Conservation (phyloP, 805 yeast genomes). For the Wickerhamiella bombiphila region DNA sequence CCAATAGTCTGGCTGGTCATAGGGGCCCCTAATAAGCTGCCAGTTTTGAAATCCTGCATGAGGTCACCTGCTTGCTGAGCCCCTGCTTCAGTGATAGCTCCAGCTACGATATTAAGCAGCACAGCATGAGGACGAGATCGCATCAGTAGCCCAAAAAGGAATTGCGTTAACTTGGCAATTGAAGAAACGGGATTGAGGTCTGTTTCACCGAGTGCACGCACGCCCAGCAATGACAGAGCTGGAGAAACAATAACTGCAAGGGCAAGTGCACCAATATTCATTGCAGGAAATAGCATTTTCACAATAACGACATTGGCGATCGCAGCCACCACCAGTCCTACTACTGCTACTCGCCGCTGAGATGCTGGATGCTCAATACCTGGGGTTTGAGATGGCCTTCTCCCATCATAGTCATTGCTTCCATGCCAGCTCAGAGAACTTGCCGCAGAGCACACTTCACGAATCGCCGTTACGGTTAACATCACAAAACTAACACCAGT, state of each 20-base stretch:
- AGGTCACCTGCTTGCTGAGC: constrained; percentile 98
- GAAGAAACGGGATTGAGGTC: constrained; percentile 96
- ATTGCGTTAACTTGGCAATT: constrained; percentile 84
- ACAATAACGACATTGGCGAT: constrained; percentile 53
- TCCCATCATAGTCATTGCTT: not conserved
- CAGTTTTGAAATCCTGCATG: constrained; percentile 95
- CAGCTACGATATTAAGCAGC: constrained; percentile 75
- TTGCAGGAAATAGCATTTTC: constrained; percentile 44
- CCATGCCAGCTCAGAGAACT: not conserved
- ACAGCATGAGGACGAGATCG: constrained; percentile 76
- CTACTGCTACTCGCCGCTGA: constrained; percentile 14
- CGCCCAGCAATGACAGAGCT: constrained; percentile 70
- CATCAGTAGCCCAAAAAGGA: constrained; percentile 67
- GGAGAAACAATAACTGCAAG: constrained; percentile 64
- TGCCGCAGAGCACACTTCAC: not conserved
- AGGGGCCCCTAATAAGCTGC: constrained; percentile 80
- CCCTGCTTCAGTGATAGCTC: constrained; percentile 96
- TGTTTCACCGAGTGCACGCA: constrained; percentile 90
- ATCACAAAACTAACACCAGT: constrained; percentile 59
- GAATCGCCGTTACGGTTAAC: constrained; percentile 2
- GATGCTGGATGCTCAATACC: constrained; percentile 7
- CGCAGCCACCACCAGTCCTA: constrained; percentile 55
- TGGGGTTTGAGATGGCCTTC: not conserved
- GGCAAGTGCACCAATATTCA: constrained; percentile 57
- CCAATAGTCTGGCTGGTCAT: constrained; percentile 87